Evolutionary conservation across 768 basidiomycete genomes (phyloP), one percentile per base, ranked within the genome.

Genomic region (Tubosaeta sp.): DNA sequence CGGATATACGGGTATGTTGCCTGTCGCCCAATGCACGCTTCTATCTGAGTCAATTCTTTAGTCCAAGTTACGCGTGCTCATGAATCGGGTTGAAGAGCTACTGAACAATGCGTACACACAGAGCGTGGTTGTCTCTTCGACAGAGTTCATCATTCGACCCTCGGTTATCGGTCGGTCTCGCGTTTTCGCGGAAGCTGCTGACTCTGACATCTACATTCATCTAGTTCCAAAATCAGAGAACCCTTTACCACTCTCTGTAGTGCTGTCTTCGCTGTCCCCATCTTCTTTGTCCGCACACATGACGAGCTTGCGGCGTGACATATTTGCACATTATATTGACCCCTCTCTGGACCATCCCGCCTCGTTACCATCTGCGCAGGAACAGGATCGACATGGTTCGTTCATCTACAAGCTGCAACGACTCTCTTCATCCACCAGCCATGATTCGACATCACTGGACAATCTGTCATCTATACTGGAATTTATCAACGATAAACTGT

Each of bases 21-120:
- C 27, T 32, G 42, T 59, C n/a, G 43, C 35, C 12, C 16, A 14
- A 33, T 41, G 22, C 29, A 5, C 10, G 22, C 8, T 3, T 37
- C 41, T 38, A n/a, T 46, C 48, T 58, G 16, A 60, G 17, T 50
- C 14, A 12, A 27, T 17, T 5, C 8, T 16, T 6, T 57, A 92
- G 89, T 74, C 71, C 46, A 80, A 73, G 57, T 76, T 82, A 52
- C 76, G 75, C 53, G 76, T 80, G 9, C 66, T 77, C 25, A 75
- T 76, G 60, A 81, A 85, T 50, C 79, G 79, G 34, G 68, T 81
- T 7, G 83, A 88, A 62, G 90, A 91, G 54, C 83, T 88, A 59
- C 73, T 92, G 22, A 79, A 75, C 57, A 82, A 88, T 43, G 85
- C 84, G 3, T 90, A 82, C 61, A 67, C 78, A 19, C 76, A 82